phyloP scores from a whole-genome alignment of 495 filamentous ascomycete genomes.

The Xylaria sp. region DNA sequence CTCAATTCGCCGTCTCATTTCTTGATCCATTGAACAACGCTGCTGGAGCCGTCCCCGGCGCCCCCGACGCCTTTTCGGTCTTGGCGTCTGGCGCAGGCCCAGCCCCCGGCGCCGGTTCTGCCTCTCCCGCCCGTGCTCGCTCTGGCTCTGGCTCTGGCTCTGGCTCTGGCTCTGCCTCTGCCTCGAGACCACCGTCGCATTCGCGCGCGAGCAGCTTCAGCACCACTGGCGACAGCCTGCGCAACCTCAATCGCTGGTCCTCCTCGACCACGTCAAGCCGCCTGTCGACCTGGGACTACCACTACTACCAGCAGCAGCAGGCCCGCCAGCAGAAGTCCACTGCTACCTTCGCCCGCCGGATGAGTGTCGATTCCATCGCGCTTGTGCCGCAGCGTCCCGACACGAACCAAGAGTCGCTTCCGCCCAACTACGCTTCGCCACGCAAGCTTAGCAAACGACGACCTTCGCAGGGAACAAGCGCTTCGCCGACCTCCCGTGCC shows the following conservation, averaged over 20 bases:
- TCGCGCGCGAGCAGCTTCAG: slow-evolving; percentile 53
- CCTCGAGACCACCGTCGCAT: slow-evolving; percentile 38
- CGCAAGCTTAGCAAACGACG: slow-evolving; percentile 34
- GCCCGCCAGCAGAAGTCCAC: slow-evolving; percentile 19
- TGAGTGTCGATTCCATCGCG: slow-evolving; percentile 51
- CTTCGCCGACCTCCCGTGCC: slow-evolving; percentile 25
- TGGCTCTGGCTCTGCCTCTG: slow-evolving; percentile 17
- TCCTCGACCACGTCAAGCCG: slow-evolving; percentile 76
- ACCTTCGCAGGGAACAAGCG: slow-evolving; percentile 31
- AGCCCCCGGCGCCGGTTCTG: slow-evolving; percentile 26
- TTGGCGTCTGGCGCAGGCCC: slow-evolving; percentile 22
- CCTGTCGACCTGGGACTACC: slow-evolving; percentile 54
- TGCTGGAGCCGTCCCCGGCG: slow-evolving; percentile 39
- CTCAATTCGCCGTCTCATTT: slow-evolving; percentile 44
- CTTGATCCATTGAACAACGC: slow-evolving; percentile 36
- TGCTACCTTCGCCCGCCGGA: slow-evolving; percentile 51
- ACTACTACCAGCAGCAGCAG: slow-evolving; percentile 24
- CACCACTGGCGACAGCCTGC: slow-evolving; percentile 67
- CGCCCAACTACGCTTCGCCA: slow-evolving; percentile 35
- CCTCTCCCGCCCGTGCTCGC: neutral
- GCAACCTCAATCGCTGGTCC: slow-evolving; percentile 84
- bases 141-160: slow-evolving; percentile 5
- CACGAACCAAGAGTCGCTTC: slow-evolving; percentile 15
- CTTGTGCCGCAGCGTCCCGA: slow-evolving; percentile 35
- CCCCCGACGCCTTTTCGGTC: slow-evolving; percentile 25